These are phyloP conservation scores for Coniferiporia sulphurascens DNA, from an alignment of 1,284 basidiomycete genomes.

Conservation along the genomic window DNA sequence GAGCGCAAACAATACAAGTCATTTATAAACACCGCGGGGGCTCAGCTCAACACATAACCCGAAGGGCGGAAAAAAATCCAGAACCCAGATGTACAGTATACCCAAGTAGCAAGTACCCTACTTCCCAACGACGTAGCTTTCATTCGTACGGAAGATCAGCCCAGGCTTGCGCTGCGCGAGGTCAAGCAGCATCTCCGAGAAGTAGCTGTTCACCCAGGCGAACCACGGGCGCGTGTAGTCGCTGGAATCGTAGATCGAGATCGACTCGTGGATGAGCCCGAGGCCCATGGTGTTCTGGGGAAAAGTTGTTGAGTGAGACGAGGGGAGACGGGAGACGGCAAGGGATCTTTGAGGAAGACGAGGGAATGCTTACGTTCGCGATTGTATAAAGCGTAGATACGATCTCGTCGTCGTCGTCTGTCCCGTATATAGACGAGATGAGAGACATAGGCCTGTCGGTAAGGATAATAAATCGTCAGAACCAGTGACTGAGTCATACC, in stretches of 20 bases:
- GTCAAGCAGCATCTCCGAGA: constrained; percentile 75
- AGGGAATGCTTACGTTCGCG: constrained; percentile 47
- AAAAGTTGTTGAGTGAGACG: constrained; percentile 1
- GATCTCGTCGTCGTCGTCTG: constrained; percentile 67
- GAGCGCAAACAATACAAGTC: no score
- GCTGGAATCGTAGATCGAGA: constrained; percentile 52
- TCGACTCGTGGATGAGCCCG: constrained; percentile 75
- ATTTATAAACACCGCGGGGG: no score
- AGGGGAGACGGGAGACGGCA: neutral
- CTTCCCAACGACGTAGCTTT: constrained; percentile 20
- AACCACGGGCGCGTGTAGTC: constrained; percentile 77
- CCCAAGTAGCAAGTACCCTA: no score
- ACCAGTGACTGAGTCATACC: neutral
- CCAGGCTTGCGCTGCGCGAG: constrained; percentile 67
- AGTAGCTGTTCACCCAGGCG: constrained; percentile 79
- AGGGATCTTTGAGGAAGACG: neutral
- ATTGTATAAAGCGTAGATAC: constrained; percentile 53
- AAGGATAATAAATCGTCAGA: neutral
- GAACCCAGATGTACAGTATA: no score
- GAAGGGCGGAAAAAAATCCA: neutral
- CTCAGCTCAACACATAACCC: neutral
- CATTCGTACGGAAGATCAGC: constrained; percentile 52
- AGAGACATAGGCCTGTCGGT: constrained; percentile 68
- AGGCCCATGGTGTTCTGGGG: constrained; percentile 65
- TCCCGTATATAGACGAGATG: constrained; percentile 68